Base-by-base conservation (phyloP, 768 basidiomycete species). In the Tulasnella sp. region DNA sequence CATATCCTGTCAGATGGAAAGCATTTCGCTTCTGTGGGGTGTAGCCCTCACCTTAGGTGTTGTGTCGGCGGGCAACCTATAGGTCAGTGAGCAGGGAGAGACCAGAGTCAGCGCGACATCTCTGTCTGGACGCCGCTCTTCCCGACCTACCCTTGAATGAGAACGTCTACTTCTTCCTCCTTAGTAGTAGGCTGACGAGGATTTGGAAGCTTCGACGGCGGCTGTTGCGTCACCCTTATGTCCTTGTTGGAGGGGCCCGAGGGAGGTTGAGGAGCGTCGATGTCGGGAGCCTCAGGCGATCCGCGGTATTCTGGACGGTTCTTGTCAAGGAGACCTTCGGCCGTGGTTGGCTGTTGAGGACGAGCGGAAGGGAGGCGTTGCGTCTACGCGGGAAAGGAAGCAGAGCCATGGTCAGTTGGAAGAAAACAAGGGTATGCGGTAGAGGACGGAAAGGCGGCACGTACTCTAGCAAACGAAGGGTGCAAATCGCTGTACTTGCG, bases 401-500 rank as follows among this genome's bases (percentile, higher is more conserved):
- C 22, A 11, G 46, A 14, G 46, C n/a, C 24, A 16, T 9, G 18
- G 18, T 76, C 40, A 50, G 60, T n/a, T n/a, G 18, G 18, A 81
- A 42, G 73, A 48, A 42, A 75, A 22, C 40, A 42, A 78, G 37
- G 83, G 75, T 54, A 82, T 18, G 18, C 1, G 40, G 44, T 46
- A 7, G 22, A 44, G 41, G 28, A 58, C 8, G 4, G 34, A 18
- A 81, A 74, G 73, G 31, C n/a, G 22, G 31, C 58, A 83, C 85
- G 7, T 80, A 93, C 94, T 90, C 96, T 95, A 78, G 95, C 95
- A 84, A 94, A 95, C 2, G 94, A 94, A 0, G 94, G 95, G 84
- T 96, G 94, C 60, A 96, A 86, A 84, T 95, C 94, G 69, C 93
- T 88, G 82, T 92, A 92, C 82, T 90, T 89, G 81, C 93, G 88